phyloP scores from a whole-genome alignment of 768 basidiomycete genomes.

The Leccinum sublutescens region DNA sequence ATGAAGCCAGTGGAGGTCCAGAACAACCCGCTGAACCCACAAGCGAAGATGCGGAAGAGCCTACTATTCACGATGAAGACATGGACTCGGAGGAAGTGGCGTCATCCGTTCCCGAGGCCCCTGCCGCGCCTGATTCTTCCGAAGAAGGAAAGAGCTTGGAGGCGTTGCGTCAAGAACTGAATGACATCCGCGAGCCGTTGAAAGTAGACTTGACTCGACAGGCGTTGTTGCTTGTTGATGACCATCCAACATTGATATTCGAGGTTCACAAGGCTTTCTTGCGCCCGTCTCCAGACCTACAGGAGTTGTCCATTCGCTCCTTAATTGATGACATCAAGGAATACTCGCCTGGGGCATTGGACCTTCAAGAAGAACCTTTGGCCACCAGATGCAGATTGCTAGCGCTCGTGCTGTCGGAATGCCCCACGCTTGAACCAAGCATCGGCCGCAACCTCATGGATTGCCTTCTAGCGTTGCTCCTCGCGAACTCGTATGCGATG shows the following conservation, averaged over 20 bases:
- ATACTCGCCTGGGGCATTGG: slow-evolving; percentile 63
- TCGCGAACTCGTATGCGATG: slow-evolving; percentile 51
- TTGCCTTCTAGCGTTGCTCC: slow-evolving; percentile 61
- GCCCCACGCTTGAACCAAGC: slow-evolving; percentile 54
- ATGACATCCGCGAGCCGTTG: slow-evolving; percentile 62
- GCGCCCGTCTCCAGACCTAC: slow-evolving; percentile 55
- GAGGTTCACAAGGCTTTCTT: slow-evolving; percentile 84
- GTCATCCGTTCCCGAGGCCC: slow-evolving; percentile 18
- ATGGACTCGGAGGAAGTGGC: slow-evolving; percentile 24
- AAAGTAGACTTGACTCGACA: slow-evolving; percentile 62
- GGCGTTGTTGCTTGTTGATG: slow-evolving; percentile 79
- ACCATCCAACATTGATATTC: slow-evolving; percentile 84
- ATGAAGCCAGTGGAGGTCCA: slow-evolving; percentile 12
- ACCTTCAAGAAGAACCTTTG: slow-evolving; percentile 71
- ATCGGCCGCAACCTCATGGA: slow-evolving; percentile 66
- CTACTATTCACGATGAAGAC: slow-evolving; percentile 28
- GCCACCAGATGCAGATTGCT: slow-evolving; percentile 83
- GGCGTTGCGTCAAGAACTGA: slow-evolving; percentile 64
- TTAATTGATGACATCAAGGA: slow-evolving; percentile 76
- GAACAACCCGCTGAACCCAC: slow-evolving; percentile 32
- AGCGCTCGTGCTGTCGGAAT: slow-evolving; percentile 79
- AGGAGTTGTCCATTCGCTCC: slow-evolving; percentile 62
- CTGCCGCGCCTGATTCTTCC: slow-evolving; percentile 10
- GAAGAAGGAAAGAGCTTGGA: slow-evolving; percentile 47
- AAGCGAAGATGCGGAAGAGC: slow-evolving; percentile 25